These are phyloP conservation scores for Orbilia oligospora DNA, from an alignment of 2,329 filamentous ascomycete genomes.

Conservation along the genomic window DNA sequence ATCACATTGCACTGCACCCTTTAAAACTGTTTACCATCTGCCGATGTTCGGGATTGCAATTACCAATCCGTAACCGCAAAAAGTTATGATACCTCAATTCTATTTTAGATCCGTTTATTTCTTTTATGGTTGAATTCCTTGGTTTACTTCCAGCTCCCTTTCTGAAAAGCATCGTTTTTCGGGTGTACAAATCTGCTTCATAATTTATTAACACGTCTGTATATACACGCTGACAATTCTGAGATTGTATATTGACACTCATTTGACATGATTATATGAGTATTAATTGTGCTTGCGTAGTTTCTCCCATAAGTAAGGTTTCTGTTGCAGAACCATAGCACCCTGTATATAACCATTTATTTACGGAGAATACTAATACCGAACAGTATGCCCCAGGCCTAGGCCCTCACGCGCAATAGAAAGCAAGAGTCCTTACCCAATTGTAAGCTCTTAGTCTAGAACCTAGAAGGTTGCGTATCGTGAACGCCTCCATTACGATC, in stretches of 20 bases:
- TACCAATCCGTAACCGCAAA: background rate
- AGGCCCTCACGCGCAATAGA: background rate
- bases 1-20: background rate
- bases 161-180: background rate
- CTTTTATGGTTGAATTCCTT: background rate
- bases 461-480: constrained; percentile 8
- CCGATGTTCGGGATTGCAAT: background rate
- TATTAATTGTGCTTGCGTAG: background rate
- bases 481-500: constrained; percentile 16
- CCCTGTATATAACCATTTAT: background rate
- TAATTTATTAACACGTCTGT: background rate
- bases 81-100: constrained; percentile 5
- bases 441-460: background rate
- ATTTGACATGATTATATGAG: background rate
- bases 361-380: background rate
- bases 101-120: background rate
- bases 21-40: background rate
- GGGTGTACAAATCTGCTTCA: background rate
- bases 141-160: too few species aligned
- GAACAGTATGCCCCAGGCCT: too few species aligned
- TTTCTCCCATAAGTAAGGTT: too few species aligned
- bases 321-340: background rate
- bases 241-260: background rate
- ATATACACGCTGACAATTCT: background rate
- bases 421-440: background rate